Evolutionary conservation across 805 yeast genomes (phyloP).

Genomic region (Ogataea trehaloabstinens): DNA sequence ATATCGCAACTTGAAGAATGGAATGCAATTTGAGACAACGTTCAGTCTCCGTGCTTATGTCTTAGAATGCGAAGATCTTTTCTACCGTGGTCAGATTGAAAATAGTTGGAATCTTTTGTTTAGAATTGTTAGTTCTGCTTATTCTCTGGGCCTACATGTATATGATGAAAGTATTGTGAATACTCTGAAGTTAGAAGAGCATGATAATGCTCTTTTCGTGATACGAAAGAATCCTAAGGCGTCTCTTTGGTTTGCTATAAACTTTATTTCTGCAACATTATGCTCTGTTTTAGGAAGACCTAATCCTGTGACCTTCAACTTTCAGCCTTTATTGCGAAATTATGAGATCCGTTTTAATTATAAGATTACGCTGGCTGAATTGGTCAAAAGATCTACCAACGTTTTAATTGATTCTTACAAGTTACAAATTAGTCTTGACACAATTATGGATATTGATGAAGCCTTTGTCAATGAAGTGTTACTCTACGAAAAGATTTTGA

Average conservation of each 20-base stretch:
- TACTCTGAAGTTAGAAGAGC: conserved; percentile 30
- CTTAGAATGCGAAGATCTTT: conserved; percentile 50
- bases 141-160: conserved; percentile 52
- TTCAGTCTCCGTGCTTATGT: conserved; percentile 49
- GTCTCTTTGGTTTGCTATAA: conserved; percentile 50
- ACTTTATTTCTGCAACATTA: conserved; percentile 45
- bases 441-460: conserved; percentile 39
- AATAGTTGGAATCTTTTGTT: conserved; percentile 52
- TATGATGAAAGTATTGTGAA: conserved; percentile 32
- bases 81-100: conserved; percentile 47
- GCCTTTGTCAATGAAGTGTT: conserved; percentile 42
- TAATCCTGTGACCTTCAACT: conserved; percentile 46
- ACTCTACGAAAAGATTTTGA: conserved; percentile 31
- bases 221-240: conserved; percentile 37
- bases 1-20: conserved; percentile 44
- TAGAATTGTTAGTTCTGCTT: conserved; percentile 47
- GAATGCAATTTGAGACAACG: conserved; percentile 45
- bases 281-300: conserved; percentile 55
- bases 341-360: conserved; percentile 36
- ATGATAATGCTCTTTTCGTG: conserved; percentile 28
- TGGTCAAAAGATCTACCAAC: conserved; percentile 46
- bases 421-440: conserved; percentile 41
- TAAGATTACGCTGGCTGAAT: conserved; percentile 49
- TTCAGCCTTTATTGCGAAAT: conserved; percentile 32
- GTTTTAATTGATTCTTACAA: conserved; percentile 52